These are phyloP conservation scores for Seiridium cupressi DNA, from an alignment of 2,329 filamentous ascomycete genomes.

Conservation along the genomic window DNA sequence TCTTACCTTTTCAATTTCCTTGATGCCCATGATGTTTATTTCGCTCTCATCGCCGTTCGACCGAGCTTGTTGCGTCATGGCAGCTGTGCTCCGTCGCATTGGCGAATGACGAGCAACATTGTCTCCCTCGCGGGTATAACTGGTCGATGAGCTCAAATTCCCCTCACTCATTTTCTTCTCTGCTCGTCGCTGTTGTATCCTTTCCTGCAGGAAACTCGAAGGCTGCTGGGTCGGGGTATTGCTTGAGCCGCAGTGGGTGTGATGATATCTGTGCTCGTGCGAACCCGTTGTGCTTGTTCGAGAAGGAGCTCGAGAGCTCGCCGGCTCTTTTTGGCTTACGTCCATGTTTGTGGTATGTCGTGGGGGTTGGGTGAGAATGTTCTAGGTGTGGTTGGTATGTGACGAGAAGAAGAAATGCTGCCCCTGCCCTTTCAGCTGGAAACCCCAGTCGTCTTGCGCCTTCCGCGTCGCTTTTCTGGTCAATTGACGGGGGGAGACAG, in stretches of 20 bases:
- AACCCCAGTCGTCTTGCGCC: neutral
- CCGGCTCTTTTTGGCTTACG: constrained; percentile 21
- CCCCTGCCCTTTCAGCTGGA: neutral
- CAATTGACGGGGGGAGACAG: neutral
- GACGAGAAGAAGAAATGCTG: neutral
- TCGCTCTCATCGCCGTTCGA: constrained; percentile 42
- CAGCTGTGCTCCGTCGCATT: constrained; percentile 25
- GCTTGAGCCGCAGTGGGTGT: constrained; percentile 33
- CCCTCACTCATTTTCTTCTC: constrained; percentile 45
- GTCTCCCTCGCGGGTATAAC: constrained; percentile 35
- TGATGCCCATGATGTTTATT: constrained; percentile 58
- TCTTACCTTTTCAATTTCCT: constrained; percentile 66
- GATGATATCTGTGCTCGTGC: constrained; percentile 39
- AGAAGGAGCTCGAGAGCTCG: constrained; percentile 41
- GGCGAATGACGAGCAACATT: constrained; percentile 35
- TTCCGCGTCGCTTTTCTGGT: neutral
- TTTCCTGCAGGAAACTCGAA: constrained; percentile 55
- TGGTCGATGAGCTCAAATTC: constrained; percentile 32
- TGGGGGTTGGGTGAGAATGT: neutral
- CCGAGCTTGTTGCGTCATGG: constrained; percentile 37
- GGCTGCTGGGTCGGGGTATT: constrained; percentile 30
- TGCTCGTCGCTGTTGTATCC: constrained; percentile 48
- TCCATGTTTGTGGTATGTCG: neutral
- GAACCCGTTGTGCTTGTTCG: constrained; percentile 39
- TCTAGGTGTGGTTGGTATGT: neutral